Percentiles rank a stretch among this genome's conserved stretches.
These are phyloP conservation scores for Naganishia vaughanmartiniae DNA, from an alignment of 768 basidiomycete species.

Conservation along the genomic window DNA sequence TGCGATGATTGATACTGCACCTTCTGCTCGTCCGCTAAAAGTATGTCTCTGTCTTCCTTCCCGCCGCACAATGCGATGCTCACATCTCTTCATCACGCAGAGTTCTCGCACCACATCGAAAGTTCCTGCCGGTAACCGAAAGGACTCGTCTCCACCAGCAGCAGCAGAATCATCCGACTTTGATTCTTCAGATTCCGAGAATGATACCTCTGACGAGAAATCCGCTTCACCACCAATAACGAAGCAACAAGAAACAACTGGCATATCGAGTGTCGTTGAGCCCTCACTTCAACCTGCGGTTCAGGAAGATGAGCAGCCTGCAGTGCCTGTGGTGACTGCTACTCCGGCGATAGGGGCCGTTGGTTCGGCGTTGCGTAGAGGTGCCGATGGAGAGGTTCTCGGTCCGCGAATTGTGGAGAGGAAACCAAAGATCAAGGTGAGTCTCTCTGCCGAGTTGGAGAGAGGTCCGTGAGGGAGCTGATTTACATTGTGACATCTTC, in stretches of 20 bases:
- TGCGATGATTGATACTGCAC: neutral
- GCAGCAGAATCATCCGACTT: slow-evolving; percentile 37
- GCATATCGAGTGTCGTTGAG: neutral
- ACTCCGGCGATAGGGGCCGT: neutral
- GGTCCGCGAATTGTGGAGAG: slow-evolving; percentile 22
- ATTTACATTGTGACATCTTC: neutral
- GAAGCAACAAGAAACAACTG: neutral
- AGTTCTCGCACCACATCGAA: neutral
- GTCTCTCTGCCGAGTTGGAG: neutral
- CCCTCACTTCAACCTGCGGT: neutral
- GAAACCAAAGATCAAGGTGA: slow-evolving; percentile 11
- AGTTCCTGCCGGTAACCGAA: neutral
- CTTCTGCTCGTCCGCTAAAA: slow-evolving; percentile 14
- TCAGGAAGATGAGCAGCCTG: neutral
- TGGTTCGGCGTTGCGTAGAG: slow-evolving; percentile 28
- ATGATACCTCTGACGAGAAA: slow-evolving; percentile 24
- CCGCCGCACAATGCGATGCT: neutral
- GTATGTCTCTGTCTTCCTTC: slow-evolving; percentile 1
- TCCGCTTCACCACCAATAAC: neutral
- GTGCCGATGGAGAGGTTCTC: slow-evolving; percentile 23
- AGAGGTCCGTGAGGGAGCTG: neutral
- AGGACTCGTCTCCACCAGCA: slow-evolving; percentile 23
- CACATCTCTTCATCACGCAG: neutral
- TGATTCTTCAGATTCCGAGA: slow-evolving; percentile 41
- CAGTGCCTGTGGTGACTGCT: neutral